Evolutionary conservation across 148 eudicot genomes (phyloP).

Genomic region (Fagopyrum esculentum): DNA sequence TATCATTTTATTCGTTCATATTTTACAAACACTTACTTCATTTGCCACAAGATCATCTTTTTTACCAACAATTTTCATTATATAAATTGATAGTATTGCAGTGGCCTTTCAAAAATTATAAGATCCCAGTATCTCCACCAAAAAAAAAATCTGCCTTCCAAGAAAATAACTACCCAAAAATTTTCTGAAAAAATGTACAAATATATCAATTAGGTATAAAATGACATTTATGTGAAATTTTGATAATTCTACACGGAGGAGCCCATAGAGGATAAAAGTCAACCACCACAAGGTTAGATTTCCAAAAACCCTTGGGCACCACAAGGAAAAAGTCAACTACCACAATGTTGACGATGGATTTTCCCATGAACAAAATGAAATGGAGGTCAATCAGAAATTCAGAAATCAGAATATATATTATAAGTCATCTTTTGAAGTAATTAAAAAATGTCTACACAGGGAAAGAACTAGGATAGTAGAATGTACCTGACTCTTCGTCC

Average conservation of each 20-base stretch:
- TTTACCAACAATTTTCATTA: too few relatives aligned
- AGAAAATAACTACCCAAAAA: too few relatives aligned
- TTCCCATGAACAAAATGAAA: neutral
- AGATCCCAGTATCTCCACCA: too few relatives aligned
- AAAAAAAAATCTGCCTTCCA: too few relatives aligned
- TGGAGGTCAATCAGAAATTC: neutral
- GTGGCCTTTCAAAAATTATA: too few relatives aligned
- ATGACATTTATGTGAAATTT: too few relatives aligned
- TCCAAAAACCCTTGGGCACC: neutral
- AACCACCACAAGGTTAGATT: neutral
- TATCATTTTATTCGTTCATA: too few relatives aligned
- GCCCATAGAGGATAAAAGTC: neutral
- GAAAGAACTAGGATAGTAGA: neutral
- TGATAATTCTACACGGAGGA: neutral
- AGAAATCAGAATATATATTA: neutral
- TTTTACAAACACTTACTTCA: too few relatives aligned
- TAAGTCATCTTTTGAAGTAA: neutral
- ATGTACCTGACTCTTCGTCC: conserved; percentile 35
- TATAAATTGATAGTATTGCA: too few relatives aligned
- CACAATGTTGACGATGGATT: neutral
- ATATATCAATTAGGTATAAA: too few relatives aligned
- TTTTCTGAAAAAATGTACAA: too few relatives aligned
- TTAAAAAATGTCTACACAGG: neutral
- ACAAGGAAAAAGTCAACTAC: neutral
- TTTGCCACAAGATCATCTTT: too few relatives aligned